Evolutionary conservation across 805 yeast species (phyloP), one percentile per base, ranked within the genome.

Genomic region (Saturnispora besseyi): DNA sequence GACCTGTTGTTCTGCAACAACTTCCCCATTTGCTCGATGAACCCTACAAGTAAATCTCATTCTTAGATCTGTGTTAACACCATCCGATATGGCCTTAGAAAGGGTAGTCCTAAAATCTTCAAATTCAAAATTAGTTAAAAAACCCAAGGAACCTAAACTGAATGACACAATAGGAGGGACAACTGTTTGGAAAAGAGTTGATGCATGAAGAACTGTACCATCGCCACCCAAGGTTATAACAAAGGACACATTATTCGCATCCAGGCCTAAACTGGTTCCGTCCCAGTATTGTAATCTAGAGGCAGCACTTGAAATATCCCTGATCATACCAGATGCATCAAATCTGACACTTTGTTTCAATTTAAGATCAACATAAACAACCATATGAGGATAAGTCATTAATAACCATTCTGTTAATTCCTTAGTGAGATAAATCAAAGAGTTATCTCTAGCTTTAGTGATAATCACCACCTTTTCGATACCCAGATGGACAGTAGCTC

Each of bases 191-290:
- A 93, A 93, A 38, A 89, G 70, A 50, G 93, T 83, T 2, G 96
- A 88, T 0, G 91, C 91, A 59, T 84, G 84, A 9, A 91, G 70
- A 44, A 91, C 96, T 0, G 99, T 93, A 8, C 99, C 98, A 62
- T 93, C 99, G 15, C 99, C 99, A 24, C 99, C 99, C 8, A 93
- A 71, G 0, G 98, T 87, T 41, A 91, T 78, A 2, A 88, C 82
- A 52, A 90, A 70, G 63, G 91, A 98, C 55, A 81, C 78, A 43
- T 71, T 59, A 33, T 75, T 73, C 3, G 78, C 73, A 64, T 44
- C 62, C 45, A 51, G 66, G 58, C 63, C 59, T 11, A 87, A 76
- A 49, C 82, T 70, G 18, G 73, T 73, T 45, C 79, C 76, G 46
- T 76, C 75, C 96, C 97, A 90, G 64, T 75, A 85, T 58, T 74